A percentile compares a stretch with the other conserved stretches of the same genome.
These are phyloP conservation scores for Cercospora beticola DNA, from an alignment of 2,329 filamentous ascomycete genomes.

Conservation along the genomic window DNA sequence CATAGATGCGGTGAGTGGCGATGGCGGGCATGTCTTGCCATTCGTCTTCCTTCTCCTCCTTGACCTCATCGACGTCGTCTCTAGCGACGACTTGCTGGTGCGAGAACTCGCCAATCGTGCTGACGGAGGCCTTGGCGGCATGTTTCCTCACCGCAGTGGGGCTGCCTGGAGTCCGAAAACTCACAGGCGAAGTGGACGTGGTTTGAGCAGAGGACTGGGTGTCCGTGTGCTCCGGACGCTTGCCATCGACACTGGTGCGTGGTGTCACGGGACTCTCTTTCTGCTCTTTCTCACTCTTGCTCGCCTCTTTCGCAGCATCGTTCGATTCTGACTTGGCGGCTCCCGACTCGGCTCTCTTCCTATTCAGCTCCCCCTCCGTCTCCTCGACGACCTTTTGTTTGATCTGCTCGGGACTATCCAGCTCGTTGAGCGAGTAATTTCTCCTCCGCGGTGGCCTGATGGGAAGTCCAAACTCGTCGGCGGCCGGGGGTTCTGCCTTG, in stretches of 20 bases:
- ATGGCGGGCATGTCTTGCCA: constrained; percentile 97
- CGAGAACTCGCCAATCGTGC: constrained; percentile 75
- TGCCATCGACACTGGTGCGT: constrained; percentile 8
- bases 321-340: neutral
- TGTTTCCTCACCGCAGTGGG: constrained; percentile 15
- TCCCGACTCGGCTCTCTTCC: constrained; percentile 2
- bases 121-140: constrained; percentile 25
- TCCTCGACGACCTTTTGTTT: constrained; percentile 24
- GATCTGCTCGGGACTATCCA: constrained; percentile 29
- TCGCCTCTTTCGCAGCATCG: neutral
- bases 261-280: constrained; percentile 6
- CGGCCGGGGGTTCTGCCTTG: constrained; percentile 29
- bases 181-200: neutral
- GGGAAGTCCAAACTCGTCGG: constrained; percentile 43
- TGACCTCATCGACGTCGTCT: constrained; percentile 40
- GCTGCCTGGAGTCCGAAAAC: constrained; percentile 7
- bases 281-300: neutral
- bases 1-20: constrained; percentile 90
- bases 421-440: constrained; percentile 29
- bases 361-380: constrained; percentile 20
- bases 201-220: constrained; percentile 9
- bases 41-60: constrained; percentile 60
- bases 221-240: neutral
- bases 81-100: constrained; percentile 73
- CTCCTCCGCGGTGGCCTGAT: constrained; percentile 33